These are phyloP conservation scores for carrot (Daucus carota) DNA, from an alignment of 129 eudicot species.

Conservation along the genomic window DNA sequence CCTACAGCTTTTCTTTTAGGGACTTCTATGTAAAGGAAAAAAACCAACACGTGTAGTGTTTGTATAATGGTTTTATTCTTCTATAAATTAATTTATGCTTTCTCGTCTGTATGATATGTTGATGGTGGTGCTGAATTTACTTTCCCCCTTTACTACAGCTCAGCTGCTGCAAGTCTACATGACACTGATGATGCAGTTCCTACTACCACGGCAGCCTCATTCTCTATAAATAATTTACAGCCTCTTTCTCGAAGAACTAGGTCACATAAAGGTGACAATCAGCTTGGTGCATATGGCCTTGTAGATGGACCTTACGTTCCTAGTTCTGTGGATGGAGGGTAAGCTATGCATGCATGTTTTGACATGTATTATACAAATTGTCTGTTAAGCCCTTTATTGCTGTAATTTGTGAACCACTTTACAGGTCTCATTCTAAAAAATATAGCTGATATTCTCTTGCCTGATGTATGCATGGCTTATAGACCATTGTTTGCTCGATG, in stretches of 20 bases:
- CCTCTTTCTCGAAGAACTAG: conserved; percentile 90
- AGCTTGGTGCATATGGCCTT: conserved; percentile 41
- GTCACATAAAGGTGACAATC: conserved; percentile 59
- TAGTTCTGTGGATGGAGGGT: conserved; percentile 88
- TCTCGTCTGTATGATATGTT: neutral
- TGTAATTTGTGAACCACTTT: neutral
- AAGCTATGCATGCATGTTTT: conserved; percentile 18
- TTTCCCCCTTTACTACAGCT: conserved; percentile 45
- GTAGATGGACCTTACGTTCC: conserved; percentile 43
- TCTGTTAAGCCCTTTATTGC: conserved; percentile 4
- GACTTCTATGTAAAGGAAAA: neutral
- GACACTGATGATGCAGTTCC: conserved; percentile 83
- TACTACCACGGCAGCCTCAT: conserved; percentile 56
- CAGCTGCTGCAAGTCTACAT: conserved; percentile 56
- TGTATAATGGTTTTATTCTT: conserved; percentile 5
- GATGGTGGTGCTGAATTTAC: conserved; percentile 21
- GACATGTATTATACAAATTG: conserved; percentile 5
- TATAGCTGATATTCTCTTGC: neutral
- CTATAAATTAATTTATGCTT: neutral
- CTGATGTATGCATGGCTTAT: neutral
- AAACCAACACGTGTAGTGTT: neutral
- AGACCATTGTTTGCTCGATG: neutral
- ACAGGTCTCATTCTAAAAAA: neutral
- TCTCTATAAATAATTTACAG: conserved; percentile 59
- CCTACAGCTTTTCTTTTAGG: neutral